Evolutionary conservation across 352 stramenopile species (phyloP), one percentile per base, ranked within the genome.

Genomic region (Globisporangium heterothallicum): DNA sequence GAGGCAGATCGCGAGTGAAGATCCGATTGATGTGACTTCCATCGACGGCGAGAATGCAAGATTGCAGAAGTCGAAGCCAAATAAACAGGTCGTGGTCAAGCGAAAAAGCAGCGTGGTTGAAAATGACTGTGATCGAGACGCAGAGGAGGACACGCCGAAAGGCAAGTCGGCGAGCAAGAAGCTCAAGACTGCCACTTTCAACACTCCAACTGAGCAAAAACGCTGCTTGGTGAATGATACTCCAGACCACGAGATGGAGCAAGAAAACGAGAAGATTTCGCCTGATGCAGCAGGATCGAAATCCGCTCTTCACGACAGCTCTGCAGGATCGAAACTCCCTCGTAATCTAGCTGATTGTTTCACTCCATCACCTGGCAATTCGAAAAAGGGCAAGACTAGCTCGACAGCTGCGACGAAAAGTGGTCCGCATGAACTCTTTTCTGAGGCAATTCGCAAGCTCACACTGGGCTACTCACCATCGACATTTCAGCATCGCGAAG

Each of bases 401-500:
- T 30, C n/a, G 24, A 2, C 26, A 46, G 25, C 18, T 46, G 22
- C 18, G 3, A 63, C 66, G 25, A 34, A 54, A 21, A 34, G 4
- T 12, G 62, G 43, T 14, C 34, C 59, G 0, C 57, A 35, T 14
- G 34, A 62, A 30, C 45, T 65, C 3, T 63, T 78, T 4, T 41
- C 60, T 26, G 65, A 53, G n/a, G 67, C 70, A 18, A 74, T 91
- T 19, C 55, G 71, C 16, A 69, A 70, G 18, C 66, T 92, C 2
- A 75, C 71, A 10, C 63, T 79, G 2, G 66, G 66, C 0, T 84
- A 80, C 49, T 70, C 63, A 5, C 70, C 75, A 14, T 21, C 52
- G 8, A 59, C 53, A 25, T 80, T 93, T 41, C 52, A 68, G 9
- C 65, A 91, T 42, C 83, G 83, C 16, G 75, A 88, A 21, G 63